These are phyloP conservation scores for Termitomyces sp. DNA, from an alignment of 768 basidiomycete genomes.

Conservation along the genomic window DNA sequence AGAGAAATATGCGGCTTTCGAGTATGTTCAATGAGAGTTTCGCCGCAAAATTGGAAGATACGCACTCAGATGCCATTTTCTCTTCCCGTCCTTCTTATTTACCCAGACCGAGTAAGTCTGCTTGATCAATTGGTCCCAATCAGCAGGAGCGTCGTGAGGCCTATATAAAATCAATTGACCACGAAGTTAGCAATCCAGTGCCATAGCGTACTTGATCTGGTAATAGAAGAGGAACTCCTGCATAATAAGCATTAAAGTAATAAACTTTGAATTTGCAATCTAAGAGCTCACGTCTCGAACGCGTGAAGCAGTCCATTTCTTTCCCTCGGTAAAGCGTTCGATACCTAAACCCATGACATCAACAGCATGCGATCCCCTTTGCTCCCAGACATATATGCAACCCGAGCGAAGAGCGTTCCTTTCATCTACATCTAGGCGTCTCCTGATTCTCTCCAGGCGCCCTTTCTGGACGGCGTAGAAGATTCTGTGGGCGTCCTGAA, in stretches of 20 bases:
- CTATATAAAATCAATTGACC: not conserved
- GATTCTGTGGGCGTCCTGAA: constrained; percentile 76
- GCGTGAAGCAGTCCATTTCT: constrained; percentile 80
- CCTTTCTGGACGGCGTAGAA: constrained; percentile 70
- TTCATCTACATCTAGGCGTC: constrained; percentile 77
- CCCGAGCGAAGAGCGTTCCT: constrained; percentile 54
- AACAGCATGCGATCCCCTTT: constrained; percentile 60
- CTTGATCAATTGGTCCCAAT: constrained; percentile 72
- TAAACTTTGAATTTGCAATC: not conserved
- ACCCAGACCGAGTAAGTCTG: constrained; percentile 86
- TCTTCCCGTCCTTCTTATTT: constrained; percentile 55
- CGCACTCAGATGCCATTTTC: constrained; percentile 85
- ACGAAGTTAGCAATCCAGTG: constrained; percentile 14
- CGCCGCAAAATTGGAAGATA: constrained; percentile 13
- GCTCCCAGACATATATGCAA: constrained; percentile 73
- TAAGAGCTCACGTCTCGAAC: constrained; percentile 66
- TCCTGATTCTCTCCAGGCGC: constrained; percentile 66
- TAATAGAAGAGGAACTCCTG: constrained; percentile 88
- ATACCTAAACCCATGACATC: constrained; percentile 82
- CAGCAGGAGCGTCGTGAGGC: constrained; percentile 4
- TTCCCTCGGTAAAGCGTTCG: constrained; percentile 82
- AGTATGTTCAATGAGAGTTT: constrained; percentile 6
- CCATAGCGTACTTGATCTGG: constrained; percentile 58
- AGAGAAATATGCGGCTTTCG: constrained; percentile 77
- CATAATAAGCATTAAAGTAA: constrained; percentile 8